phyloP scores from a whole-genome alignment of 306 rosid species.

The Prunus mira region DNA sequence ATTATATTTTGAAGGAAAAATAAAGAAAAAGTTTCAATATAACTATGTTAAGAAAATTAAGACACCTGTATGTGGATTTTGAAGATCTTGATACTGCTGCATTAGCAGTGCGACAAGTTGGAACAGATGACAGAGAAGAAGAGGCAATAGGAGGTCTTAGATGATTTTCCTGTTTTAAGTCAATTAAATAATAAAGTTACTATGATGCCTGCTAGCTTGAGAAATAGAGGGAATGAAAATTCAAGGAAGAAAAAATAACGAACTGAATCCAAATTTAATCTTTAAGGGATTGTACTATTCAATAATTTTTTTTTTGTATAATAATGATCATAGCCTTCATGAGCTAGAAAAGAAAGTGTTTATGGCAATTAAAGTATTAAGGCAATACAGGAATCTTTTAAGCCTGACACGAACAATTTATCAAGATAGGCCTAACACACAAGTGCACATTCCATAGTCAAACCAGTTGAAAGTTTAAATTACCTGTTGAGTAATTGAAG shows the following conservation, averaged over 20 bases:
- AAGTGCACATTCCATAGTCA: neutral
- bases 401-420: neutral
- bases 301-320: neutral
- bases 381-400: neutral
- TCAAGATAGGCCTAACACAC: neutral
- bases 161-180: conserved; percentile 50
- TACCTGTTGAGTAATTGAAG: conserved; percentile 11
- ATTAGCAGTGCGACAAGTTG: conserved; percentile 28
- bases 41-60: conserved; percentile 18
- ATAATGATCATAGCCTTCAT: neutral
- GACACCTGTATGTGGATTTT: conserved; percentile 53
- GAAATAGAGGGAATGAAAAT: neutral
- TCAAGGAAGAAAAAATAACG: conserved; percentile 2
- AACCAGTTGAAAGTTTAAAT: conserved; percentile 3
- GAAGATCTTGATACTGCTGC: conserved; percentile 43
- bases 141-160: conserved; percentile 27
- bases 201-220: conserved; percentile 2
- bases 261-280: neutral
- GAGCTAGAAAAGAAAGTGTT: neutral
- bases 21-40: neutral
- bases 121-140: conserved; percentile 29
- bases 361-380: neutral
- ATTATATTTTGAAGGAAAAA: conserved; percentile 12
- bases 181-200: neutral
- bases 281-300: neutral